Evolutionary conservation across 2,329 filamentous ascomycete species (phyloP), one percentile per base, ranked within the genome.

Genomic region (Fusarium liriodendri): DNA sequence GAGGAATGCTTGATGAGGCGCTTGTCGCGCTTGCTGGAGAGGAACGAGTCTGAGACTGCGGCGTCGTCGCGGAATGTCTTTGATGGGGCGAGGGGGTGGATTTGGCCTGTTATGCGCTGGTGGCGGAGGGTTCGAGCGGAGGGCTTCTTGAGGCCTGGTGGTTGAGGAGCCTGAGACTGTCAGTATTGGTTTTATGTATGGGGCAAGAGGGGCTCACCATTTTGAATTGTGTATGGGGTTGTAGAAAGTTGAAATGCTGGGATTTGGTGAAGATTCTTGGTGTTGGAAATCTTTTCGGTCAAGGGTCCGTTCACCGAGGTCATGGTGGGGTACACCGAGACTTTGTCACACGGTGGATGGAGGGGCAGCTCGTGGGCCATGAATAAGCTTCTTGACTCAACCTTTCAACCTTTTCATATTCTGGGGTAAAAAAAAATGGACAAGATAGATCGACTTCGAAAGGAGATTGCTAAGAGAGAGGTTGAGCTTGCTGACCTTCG

Each of bases 11-110:
- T 95, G 77, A 97, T 94, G 37, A 88, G 85, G 27, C 92, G 93
- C 85, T 96, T 97, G 85, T 97, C 94, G 80, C 90, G 92, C 84
- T 98, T 98, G 72, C 88, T 91, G 64, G 91, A 89, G 70, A 91
- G 85, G 83, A 96, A 95, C 69, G 81, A 72, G 80, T 91, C 88
- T 54, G 85, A 82, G 16, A 88, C 86, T 57, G 84, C 80, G 75
- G 88, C 87, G 76, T 87, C 84, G 58, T 84, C 79, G 62, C 87
- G 88, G 80, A 88, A 87, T 14, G 86, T 84, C 78, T 87, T 88
- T 79, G 85, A 83, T 60, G 89, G 87, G 25, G 87, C 81, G 70
- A 88, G 84, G 13, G 86, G 86, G 79, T 88, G 85, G 76, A 85
- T 83, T 77, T 84, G 78, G 76, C 83, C 85, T 69, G 85, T 84